These are phyloP conservation scores for Aspergillus mulundensis DNA, from an alignment of 495 filamentous ascomycete genomes.

Conservation along the genomic window DNA sequence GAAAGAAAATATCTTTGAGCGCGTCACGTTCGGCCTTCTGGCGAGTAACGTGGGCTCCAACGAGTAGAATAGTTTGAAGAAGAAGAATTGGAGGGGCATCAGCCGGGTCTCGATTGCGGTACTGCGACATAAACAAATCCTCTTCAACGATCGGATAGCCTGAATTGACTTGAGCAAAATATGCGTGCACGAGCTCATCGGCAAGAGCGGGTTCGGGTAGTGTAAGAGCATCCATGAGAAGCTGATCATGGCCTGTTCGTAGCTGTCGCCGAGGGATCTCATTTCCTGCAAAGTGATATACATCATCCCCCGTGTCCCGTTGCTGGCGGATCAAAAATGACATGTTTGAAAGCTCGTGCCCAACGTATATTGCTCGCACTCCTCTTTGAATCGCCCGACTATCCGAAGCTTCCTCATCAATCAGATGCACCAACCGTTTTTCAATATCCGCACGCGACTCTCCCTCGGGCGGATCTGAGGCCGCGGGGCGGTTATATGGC, in stretches of 20 bases:
- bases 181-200: slow-evolving; percentile 46
- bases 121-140: slow-evolving; percentile 45
- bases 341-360: slow-evolving; percentile 49
- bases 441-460: slow-evolving; percentile 39
- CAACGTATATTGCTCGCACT: slow-evolving; percentile 47
- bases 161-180: slow-evolving; percentile 42
- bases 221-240: slow-evolving; percentile 46
- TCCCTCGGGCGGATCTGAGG: slow-evolving; percentile 26
- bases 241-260: slow-evolving; percentile 44
- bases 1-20: slow-evolving; percentile 46
- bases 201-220: slow-evolving; percentile 42
- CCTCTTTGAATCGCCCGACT: slow-evolving; percentile 42
- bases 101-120: slow-evolving; percentile 42
- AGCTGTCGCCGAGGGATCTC: slow-evolving; percentile 44
- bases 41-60: slow-evolving; percentile 43
- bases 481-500: slow-evolving; percentile 24
- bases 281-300: slow-evolving; percentile 47
- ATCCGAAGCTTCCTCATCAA: slow-evolving; percentile 43
- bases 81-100: slow-evolving; percentile 44
- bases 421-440: slow-evolving; percentile 42
- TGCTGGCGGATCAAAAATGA: slow-evolving; percentile 50
- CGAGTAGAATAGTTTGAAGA: slow-evolving; percentile 43
- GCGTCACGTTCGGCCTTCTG: slow-evolving; percentile 39
- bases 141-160: slow-evolving; percentile 46
- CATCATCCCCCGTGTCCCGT: slow-evolving; percentile 42